Evolutionary conservation across 345 rosid genomes (phyloP).

Genomic region (Gossypium raimondii): DNA sequence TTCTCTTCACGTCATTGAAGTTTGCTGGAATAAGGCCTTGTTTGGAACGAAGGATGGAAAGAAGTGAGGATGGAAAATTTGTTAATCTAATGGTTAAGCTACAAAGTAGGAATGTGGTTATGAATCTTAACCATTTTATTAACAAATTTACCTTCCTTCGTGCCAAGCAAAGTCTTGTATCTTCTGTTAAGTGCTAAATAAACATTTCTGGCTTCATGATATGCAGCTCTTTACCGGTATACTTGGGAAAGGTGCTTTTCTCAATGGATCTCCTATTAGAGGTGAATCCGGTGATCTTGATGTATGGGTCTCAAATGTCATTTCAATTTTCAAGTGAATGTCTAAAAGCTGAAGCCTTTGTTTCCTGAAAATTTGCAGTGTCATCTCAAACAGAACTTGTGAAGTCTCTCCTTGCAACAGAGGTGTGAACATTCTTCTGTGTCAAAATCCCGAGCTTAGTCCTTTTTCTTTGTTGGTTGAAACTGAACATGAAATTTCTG

Average conservation of each 20-base stretch:
- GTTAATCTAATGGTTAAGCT: too few species aligned
- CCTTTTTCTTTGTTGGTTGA: not conserved
- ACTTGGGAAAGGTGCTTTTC: constrained; percentile 72
- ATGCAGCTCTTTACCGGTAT: constrained; percentile 79
- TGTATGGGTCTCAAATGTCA: not conserved
- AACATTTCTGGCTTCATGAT: constrained; percentile 11
- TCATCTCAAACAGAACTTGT: constrained; percentile 77
- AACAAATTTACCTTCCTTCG: too few species aligned
- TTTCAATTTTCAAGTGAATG: constrained; percentile 8
- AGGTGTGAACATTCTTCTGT: constrained; percentile 37
- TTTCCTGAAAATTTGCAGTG: constrained; percentile 42
- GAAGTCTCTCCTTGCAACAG: constrained; percentile 79
- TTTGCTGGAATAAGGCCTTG: not conserved
- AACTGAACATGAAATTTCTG: not conserved
- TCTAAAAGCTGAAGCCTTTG: constrained; percentile 6
- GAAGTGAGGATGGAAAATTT: too few species aligned
- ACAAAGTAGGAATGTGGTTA: too few species aligned
- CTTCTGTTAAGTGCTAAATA: not conserved
- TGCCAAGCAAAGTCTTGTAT: not conserved
- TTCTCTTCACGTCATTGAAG: not conserved
- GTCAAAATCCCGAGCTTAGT: not conserved
- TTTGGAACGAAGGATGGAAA: too few species aligned
- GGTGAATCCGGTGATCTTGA: constrained; percentile 35
- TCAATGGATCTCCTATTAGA: constrained; percentile 77
- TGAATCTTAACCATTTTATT: too few species aligned